Base-by-base conservation (phyloP, 352 stramenopile species). In the Phytophthora agathidicida region DNA sequence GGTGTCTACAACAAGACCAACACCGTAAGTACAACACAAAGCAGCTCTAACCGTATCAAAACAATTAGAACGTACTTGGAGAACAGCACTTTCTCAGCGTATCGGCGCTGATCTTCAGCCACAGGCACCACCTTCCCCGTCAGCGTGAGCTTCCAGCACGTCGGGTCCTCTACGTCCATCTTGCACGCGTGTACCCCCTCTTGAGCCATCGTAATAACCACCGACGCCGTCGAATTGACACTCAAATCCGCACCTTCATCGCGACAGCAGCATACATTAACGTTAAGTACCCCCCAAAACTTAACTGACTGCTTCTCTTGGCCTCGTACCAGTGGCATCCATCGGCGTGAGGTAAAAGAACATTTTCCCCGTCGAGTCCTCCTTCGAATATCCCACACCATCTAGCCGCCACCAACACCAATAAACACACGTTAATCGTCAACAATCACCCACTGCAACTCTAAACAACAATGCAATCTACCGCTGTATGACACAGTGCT, bases 341-440 rank as follows among this genome's bases (percentile, higher is more conserved):
- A 88, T 57, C 14, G 46, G 38, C 16, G 80, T 90, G 19, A 90
- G 58, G 60, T 89, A 93, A 49, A 93, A 90, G 58, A 80, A 93
- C 3, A 93, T 30, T 30, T 86, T 65, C 16, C 80, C 80, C 11
- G 78, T 91, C 1, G 83, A 72, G 5, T 77, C 76, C 11, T 75
- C 53, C 7, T 81, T 65, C 8, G 65, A 48, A 19, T 68, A 74
- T 26, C 78, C 83, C 8, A 88, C 51, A 11, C 80, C 77, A 50
- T 93, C 83, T 92, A 71, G 17, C 31, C 20, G 30, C 30, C n/a
- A n/a, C n/a, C n/a, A n/a, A n/a, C n/a, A n/a, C n/a, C n/a, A n/a
- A 47, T 31, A 16, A 14, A 27, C 6, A 14, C 38, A 42, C 13
- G 3, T 53, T 4, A 56, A 27, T 32, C 13, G 3, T 53, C 7